Percentiles rank a stretch among this genome's conserved stretches.
Evolutionary conservation across 2,329 filamentous ascomycete genomes (phyloP).

Genomic region (Achaetomium macrosporum): DNA sequence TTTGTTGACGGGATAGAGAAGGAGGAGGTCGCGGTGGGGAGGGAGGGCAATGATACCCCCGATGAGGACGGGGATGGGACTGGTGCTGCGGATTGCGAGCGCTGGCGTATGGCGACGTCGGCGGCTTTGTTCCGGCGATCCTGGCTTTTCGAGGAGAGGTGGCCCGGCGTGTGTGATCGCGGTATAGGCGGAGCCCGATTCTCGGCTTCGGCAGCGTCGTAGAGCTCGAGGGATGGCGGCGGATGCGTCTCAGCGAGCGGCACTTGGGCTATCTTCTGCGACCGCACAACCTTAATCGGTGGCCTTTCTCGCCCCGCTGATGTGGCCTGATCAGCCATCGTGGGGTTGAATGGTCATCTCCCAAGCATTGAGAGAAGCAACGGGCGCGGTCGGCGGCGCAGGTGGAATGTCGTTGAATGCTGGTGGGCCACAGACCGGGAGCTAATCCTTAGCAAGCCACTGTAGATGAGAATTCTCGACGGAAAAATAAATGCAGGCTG

Average conservation of each 20-base stretch:
- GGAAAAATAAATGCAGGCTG: too few species aligned
- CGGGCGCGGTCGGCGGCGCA: background rate
- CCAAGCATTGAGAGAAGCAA: conserved; percentile 12
- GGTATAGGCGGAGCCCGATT: conserved; percentile 37
- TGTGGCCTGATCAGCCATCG: conserved; percentile 40
- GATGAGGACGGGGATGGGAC: conserved; percentile 27
- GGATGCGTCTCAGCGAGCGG: conserved; percentile 24
- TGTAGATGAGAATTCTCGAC: too few species aligned
- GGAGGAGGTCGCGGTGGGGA: conserved; percentile 21
- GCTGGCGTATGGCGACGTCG: conserved; percentile 48
- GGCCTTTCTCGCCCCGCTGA: conserved; percentile 23
- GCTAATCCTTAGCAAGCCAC: too few species aligned
- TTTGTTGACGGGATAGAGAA: conserved; percentile 15
- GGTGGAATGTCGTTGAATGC: background rate
- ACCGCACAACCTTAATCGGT: conserved; percentile 42
- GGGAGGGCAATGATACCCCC: conserved; percentile 25
- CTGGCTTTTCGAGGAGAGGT: conserved; percentile 54
- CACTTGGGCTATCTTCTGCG: conserved; percentile 45
- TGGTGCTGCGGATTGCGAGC: conserved; percentile 45
- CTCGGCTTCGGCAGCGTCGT: conserved; percentile 28
- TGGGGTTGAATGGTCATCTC: conserved; percentile 28
- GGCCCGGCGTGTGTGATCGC: conserved; percentile 57
- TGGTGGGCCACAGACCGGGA: too few species aligned
- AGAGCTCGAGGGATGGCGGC: conserved; percentile 33
- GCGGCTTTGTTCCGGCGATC: conserved; percentile 45